Evolutionary conservation across 495 filamentous ascomycete species (phyloP), one percentile per base, ranked within the genome.

Genomic region (Lasiosphaeria ovina): DNA sequence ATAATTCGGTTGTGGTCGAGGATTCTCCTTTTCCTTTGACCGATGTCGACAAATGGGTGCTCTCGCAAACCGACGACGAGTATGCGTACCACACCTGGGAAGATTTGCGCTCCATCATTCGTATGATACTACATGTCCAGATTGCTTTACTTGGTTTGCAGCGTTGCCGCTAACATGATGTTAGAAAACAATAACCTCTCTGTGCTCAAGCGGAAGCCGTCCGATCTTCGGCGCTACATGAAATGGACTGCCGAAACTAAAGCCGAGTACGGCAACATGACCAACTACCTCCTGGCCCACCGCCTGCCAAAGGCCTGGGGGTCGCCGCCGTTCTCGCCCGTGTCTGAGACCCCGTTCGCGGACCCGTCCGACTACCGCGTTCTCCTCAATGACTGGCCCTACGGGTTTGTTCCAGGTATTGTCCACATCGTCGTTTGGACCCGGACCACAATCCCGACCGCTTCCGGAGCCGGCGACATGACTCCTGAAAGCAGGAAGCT

Each of bases 301-400:
- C 87, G 91, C 3, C 78, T 98, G 35, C 80, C 81, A 10, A 70
- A 73, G 51, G 56, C 71, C 57, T 97, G 93, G 93, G 79, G 77
- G 3, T 69, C 72, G 24, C 78, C 81, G 12, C 76, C 77, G 38
- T 87, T 87, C 70, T 71, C 64, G 8, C 74, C 77, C 3, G 69
- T 67, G 48, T 85, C 82, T 14, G 62, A 74, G 35, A 76, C 72
- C n/a, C 89, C 89, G 40, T 93, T 93, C 69, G 79, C 79, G 45
- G 79, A 92, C 62, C 75, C 81, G 24, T 77, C 78, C 51, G 91
- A 96, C 77, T 92, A 84, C 73, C 85, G 81, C 63, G 87, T 95
- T 59, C 76, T 96, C 34, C 77, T 80, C 59, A 97, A 97, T 66
- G 92, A 96, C 77, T 97, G 93, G 93, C 92, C 92, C 1, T 96